These are phyloP conservation scores for Pythium vanterpoolii DNA, from an alignment of 352 stramenopile genomes.

Conservation along the genomic window DNA sequence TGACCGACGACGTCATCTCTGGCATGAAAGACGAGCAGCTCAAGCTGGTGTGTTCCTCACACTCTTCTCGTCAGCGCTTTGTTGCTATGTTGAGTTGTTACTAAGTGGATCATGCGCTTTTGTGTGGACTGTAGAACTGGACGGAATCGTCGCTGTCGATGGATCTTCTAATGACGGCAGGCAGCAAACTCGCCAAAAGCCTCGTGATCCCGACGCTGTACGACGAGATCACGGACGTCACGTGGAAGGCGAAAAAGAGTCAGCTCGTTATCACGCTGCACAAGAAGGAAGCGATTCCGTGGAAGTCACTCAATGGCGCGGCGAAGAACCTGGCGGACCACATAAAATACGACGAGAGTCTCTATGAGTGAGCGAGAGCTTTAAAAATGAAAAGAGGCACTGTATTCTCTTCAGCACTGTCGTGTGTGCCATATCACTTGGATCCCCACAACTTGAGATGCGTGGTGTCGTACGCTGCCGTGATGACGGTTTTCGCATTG, in stretches of 20 bases:
- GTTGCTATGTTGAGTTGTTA: not conserved
- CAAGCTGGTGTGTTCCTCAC: constrained; percentile 39
- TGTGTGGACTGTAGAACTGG: constrained; percentile 56
- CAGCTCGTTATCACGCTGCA: constrained; percentile 65
- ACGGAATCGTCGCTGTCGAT: constrained; percentile 74
- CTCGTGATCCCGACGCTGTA: constrained; percentile 75
- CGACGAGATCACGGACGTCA: constrained; percentile 56
- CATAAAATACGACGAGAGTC: constrained; percentile 81
- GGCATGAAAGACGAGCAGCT: constrained; percentile 61
- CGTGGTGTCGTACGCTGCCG: constrained; percentile 56
- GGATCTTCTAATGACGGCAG: constrained; percentile 44
- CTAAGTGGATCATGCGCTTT: not conserved
- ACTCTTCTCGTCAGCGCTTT: not conserved
- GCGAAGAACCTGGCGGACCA: constrained; percentile 81
- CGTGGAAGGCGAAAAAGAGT: constrained; percentile 57
- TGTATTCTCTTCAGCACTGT: not conserved
- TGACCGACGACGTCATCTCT: constrained; percentile 54
- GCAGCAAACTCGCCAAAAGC: constrained; percentile 47
- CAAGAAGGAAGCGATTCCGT: constrained; percentile 53
- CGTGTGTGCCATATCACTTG: constrained; percentile 20
- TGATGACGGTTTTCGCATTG: constrained; percentile 48
- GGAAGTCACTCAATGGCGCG: constrained; percentile 79
- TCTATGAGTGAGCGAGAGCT: constrained; percentile 57
- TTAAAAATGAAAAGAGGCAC: not conserved
- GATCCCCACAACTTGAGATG: constrained; percentile 71